A percentile compares a stretch with the other conserved stretches of the same genome.
These are phyloP conservation scores for Oryza glaberrima DNA, from an alignment of 176 grass and related monocot genomes.

Conservation along the genomic window DNA sequence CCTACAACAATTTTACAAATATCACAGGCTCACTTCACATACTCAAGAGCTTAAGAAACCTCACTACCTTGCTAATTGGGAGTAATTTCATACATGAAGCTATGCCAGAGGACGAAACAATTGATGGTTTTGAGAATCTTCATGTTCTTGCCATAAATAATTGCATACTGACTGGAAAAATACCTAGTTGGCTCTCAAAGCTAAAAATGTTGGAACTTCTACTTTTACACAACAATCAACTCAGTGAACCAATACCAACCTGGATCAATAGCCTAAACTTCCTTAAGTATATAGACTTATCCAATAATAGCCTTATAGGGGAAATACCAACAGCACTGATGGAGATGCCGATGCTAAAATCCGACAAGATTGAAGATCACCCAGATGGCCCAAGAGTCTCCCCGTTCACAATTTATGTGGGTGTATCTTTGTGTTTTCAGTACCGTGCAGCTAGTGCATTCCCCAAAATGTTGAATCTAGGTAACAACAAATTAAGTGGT, in stretches of 20 bases:
- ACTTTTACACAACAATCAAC: not conserved
- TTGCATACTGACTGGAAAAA: conserved; percentile 4
- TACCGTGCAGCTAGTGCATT: not conserved
- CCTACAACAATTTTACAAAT: not conserved
- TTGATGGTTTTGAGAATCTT: conserved; percentile 22
- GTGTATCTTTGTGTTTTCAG: not conserved
- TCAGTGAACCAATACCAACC: conserved; percentile 9
- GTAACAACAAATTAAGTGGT: conserved; percentile 20
- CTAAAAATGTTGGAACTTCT: not conserved
- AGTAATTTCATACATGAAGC: not conserved
- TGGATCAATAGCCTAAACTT: conserved; percentile 19
- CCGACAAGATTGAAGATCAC: not conserved
- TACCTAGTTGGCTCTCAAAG: conserved; percentile 28
- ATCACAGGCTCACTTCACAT: conserved; percentile 10
- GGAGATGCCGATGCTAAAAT: conserved; percentile 14
- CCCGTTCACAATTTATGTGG: not conserved
- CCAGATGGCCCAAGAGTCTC: not conserved
- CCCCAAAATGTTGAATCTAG: not conserved
- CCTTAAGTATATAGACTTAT: conserved; percentile 32
- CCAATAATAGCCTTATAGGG: conserved; percentile 7
- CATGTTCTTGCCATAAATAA: not conserved
- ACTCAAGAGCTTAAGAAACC: conserved; percentile 4
- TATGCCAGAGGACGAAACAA: not conserved
- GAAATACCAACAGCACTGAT: not conserved
- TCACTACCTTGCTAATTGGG: not conserved